Evolutionary conservation across 225 moss, liverwort and hornwort genomes (phyloP).

Genomic region (Pleurozium schreberi): DNA sequence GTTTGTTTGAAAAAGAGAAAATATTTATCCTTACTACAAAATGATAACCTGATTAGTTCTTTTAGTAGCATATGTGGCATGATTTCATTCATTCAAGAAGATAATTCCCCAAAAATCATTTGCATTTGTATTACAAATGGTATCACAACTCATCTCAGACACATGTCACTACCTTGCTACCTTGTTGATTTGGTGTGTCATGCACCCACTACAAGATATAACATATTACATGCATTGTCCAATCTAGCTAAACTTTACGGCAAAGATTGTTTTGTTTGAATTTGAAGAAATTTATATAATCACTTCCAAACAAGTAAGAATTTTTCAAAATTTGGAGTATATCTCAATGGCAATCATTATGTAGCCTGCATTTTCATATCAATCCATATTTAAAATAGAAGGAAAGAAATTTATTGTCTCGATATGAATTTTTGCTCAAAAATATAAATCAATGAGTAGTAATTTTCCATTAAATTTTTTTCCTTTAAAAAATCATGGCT

Average conservation of each 20-base stretch:
- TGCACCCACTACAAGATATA: background rate
- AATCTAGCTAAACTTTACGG: background rate
- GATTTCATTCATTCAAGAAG: background rate
- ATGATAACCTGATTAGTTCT: background rate
- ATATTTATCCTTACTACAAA: background rate
- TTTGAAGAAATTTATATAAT: background rate
- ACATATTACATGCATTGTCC: background rate
- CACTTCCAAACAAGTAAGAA: fast-evolving
- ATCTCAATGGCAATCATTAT: background rate
- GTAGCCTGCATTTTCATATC: background rate
- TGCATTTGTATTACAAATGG: background rate
- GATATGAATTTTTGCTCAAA: too few species aligned
- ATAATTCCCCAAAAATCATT: background rate
- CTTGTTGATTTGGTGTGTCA: background rate
- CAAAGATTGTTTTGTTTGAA: background rate
- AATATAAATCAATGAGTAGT: too few species aligned
- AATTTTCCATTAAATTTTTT: too few species aligned
- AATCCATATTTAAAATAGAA: background rate
- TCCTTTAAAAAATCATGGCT: too few species aligned
- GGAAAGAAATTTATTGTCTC: too few species aligned
- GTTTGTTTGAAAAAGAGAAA: background rate
- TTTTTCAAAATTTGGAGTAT: too few species aligned
- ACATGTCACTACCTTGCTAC: too few species aligned
- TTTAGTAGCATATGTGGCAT: background rate
- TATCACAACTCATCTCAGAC: background rate